phyloP scores from a whole-genome alignment of 352 stramenopile genomes.

The Elongisporangium anandrum region DNA sequence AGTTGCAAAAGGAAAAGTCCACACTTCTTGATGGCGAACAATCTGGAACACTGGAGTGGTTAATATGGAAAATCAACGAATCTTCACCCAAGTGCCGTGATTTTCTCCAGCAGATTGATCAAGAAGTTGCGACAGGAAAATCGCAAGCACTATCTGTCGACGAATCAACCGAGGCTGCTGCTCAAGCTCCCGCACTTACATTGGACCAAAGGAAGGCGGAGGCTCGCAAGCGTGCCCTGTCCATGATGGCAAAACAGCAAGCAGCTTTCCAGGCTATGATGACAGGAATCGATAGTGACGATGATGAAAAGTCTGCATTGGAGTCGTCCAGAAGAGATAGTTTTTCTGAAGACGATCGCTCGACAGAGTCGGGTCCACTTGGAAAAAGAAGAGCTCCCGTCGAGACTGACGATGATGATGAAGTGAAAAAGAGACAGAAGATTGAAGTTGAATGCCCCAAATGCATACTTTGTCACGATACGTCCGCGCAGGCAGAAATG shows the following conservation, averaged over 20 bases:
- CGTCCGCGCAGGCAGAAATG: constrained; percentile 75
- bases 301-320: constrained; percentile 22
- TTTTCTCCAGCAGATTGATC: constrained; percentile 28
- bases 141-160: constrained; percentile 6
- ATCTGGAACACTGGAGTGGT: constrained; percentile 65
- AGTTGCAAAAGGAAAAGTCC: constrained; percentile 37
- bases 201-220: constrained; percentile 76
- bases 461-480: constrained; percentile 86
- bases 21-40: constrained; percentile 72
- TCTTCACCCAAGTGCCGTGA: constrained; percentile 39
- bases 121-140: constrained; percentile 23
- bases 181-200: constrained; percentile 22
- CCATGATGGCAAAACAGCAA: constrained; percentile 78
- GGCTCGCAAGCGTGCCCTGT: constrained; percentile 70
- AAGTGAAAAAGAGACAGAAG: constrained; percentile 45
- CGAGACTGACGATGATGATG: constrained; percentile 22
- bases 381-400: constrained; percentile 45
- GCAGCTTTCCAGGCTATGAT: constrained; percentile 86
- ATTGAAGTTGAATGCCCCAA: constrained; percentile 45
- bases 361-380: constrained; percentile 9
- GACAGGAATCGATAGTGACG: constrained; percentile 32
- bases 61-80: constrained; percentile 52
- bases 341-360: constrained; percentile 10
- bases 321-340: constrained; percentile 8
- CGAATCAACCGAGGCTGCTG: constrained; percentile 1